Evolutionary conservation across 2,329 filamentous ascomycete species (phyloP).

Genomic region (Fusarium mexicanum): DNA sequence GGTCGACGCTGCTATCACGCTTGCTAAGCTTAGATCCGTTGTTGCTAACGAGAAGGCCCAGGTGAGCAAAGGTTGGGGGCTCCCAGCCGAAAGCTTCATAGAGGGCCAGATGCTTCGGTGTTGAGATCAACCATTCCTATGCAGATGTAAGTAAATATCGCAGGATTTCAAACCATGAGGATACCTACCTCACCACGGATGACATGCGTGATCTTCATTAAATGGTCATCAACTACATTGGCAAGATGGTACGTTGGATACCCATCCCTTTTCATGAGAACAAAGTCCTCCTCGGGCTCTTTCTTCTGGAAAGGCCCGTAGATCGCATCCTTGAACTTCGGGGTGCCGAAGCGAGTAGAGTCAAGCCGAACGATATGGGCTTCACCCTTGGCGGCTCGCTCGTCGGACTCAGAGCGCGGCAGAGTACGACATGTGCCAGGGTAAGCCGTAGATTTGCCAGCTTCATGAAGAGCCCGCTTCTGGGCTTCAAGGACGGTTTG

Average conservation of each 20-base stretch:
- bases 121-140: slow-evolving; percentile 95
- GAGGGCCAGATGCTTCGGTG: slow-evolving; percentile 76
- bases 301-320: slow-evolving; percentile 74
- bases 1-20: slow-evolving; percentile 67
- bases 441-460: slow-evolving; percentile 57
- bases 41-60: slow-evolving; percentile 76
- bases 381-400: slow-evolving; percentile 75
- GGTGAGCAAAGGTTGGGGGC: slow-evolving; percentile 80
- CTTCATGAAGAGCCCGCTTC: slow-evolving; percentile 69
- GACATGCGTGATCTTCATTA: slow-evolving; percentile 96
- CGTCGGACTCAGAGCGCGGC: slow-evolving; percentile 72
- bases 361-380: slow-evolving; percentile 81
- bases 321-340: slow-evolving; percentile 78
- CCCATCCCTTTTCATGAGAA: slow-evolving; percentile 90
- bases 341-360: slow-evolving; percentile 63
- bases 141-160: not conserved
- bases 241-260: slow-evolving; percentile 97
- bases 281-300: slow-evolving; percentile 77
- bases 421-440: slow-evolving; percentile 77
- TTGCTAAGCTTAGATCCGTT: slow-evolving; percentile 87
- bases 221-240: slow-evolving; percentile 95
- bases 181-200: slow-evolving; percentile 79
- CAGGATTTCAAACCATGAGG: not conserved
- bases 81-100: slow-evolving; percentile 82
- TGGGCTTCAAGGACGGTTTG: slow-evolving; percentile 74